Percentiles rank a stretch among this genome's conserved stretches.
These are phyloP conservation scores for Zoysia matrella DNA, from an alignment of 202 grass and related monocot genomes.

Conservation along the genomic window DNA sequence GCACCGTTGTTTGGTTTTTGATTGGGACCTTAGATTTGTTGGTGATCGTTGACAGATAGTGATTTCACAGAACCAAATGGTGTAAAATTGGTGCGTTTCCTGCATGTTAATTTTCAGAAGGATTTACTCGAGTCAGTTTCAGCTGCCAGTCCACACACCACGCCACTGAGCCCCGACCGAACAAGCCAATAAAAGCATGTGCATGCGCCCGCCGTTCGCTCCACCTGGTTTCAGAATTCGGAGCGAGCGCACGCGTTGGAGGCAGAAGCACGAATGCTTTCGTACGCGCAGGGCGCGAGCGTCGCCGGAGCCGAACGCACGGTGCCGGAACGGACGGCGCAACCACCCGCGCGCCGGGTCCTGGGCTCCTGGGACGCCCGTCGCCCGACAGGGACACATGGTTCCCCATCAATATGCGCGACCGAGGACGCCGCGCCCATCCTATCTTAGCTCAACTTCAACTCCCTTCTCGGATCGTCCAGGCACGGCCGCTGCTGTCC, in stretches of 20 bases:
- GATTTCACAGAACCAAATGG: not conserved
- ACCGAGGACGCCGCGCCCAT: not conserved
- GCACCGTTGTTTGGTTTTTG: not conserved
- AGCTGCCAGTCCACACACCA: not conserved
- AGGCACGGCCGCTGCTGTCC: too few relatives aligned
- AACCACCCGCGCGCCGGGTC: slow-evolving; percentile 18
- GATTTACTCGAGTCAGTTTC: not conserved
- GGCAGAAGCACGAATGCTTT: not conserved
- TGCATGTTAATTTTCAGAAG: not conserved
- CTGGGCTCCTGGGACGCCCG: too few relatives aligned
- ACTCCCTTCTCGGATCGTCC: not conserved
- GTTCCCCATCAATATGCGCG: slow-evolving; percentile 29
- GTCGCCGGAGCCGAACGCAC: not conserved
- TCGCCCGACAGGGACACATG: slow-evolving; percentile 51
- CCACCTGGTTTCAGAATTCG: slow-evolving; percentile 24
- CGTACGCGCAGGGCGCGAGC: slow-evolving; percentile 14
- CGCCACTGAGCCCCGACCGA: not conserved
- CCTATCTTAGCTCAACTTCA: not conserved
- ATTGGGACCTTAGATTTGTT: not conserved
- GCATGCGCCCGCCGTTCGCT: not conserved
- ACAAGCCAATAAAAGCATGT: not conserved
- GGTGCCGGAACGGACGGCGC: slow-evolving; percentile 33
- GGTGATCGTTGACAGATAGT: not conserved
- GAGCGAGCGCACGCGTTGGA: not conserved
- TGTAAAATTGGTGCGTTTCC: too few relatives aligned